Conservation (phyloP, 345 rosid genomes). For the Isatis tinctoria region DNA sequence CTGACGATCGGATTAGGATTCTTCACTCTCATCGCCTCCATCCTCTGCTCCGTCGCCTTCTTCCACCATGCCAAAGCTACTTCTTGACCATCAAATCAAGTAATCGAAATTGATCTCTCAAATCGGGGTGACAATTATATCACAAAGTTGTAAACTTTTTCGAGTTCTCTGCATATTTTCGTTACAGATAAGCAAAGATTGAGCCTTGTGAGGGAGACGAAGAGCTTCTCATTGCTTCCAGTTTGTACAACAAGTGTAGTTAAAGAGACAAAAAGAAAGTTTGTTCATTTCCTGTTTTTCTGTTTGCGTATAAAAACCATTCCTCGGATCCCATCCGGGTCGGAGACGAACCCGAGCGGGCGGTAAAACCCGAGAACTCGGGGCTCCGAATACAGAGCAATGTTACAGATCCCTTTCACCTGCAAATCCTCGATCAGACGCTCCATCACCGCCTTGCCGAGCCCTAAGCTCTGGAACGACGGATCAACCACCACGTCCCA, state of each 20-base stretch:
- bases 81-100: constrained; percentile 27
- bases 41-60: constrained; percentile 85
- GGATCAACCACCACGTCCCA: constrained; percentile 99
- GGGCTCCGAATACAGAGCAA: constrained; percentile 84
- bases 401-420: constrained; percentile 58
- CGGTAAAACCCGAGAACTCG: constrained; percentile 88
- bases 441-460: constrained; percentile 90
- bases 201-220: background rate
- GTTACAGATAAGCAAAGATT: background rate
- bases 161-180: background rate
- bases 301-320: constrained; percentile 74
- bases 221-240: background rate
- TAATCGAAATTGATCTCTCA: background rate
- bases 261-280: background rate
- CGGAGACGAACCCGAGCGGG: constrained; percentile 84
- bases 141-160: background rate
- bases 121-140: background rate
- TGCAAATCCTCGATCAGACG: constrained; percentile 59
- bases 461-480: constrained; percentile 71
- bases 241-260: constrained; percentile 1
- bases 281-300: too few relatives aligned
- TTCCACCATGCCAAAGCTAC: constrained; percentile 54
- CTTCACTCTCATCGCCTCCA: constrained; percentile 59
- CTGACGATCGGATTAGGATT: constrained; percentile 65
- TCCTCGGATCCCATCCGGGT: constrained; percentile 89